Evolutionary conservation across 2,329 filamentous ascomycete genomes (phyloP).

Genomic region (Alternaria sp.): DNA sequence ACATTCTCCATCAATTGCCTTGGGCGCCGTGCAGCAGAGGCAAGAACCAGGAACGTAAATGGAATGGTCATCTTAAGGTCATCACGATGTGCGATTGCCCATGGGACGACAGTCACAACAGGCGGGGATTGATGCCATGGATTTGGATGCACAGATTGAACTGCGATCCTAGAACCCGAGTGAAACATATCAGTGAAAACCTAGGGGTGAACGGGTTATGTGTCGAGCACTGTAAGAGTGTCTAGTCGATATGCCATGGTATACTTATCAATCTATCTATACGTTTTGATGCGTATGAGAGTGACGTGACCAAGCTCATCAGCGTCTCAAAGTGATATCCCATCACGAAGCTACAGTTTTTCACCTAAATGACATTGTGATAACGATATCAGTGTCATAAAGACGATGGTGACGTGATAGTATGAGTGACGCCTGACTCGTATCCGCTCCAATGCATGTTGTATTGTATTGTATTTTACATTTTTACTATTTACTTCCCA

Average conservation of each 20-base stretch:
- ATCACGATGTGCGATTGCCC: not conserved
- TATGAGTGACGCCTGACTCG: not conserved
- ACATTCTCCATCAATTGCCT: fast-evolving
- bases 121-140: not conserved
- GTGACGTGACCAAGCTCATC: too few relatives aligned
- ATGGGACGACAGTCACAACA: not conserved
- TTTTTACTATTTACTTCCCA: not conserved
- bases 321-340: too few relatives aligned
- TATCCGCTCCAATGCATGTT: too few relatives aligned
- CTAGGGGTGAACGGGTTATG: not conserved
- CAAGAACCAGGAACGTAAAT: not conserved
- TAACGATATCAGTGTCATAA: not conserved
- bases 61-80: not conserved
- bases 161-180: not conserved
- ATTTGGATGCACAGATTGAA: not conserved
- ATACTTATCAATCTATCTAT: too few relatives aligned
- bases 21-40: not conserved
- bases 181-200: not conserved
- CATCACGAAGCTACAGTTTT: too few relatives aligned
- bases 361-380: too few relatives aligned
- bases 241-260: too few relatives aligned
- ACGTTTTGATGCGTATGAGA: too few relatives aligned
- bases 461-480: not conserved
- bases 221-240: too few relatives aligned
- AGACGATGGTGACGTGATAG: too few relatives aligned